Conservation (phyloP, 345 rosid genomes). For the Stellera chamaejasme region DNA sequence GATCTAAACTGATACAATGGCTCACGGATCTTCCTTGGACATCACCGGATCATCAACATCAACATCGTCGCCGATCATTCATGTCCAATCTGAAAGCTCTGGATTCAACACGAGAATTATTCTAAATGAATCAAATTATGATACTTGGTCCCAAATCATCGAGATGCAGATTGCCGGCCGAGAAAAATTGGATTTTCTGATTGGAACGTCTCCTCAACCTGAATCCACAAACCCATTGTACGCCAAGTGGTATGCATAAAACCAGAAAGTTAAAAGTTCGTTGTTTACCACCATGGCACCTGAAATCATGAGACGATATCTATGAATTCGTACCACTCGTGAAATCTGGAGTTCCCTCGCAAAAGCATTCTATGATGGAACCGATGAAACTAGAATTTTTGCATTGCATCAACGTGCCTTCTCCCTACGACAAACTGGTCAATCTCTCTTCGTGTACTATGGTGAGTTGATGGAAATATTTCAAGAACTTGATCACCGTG, state of each 20-base stretch:
- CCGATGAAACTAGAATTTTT: conserved; percentile 1
- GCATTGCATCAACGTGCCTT: conserved; percentile 3
- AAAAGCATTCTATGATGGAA: conserved; percentile 10
- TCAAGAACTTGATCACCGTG: conserved; percentile 8
- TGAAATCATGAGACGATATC: background rate
- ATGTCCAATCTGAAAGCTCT: conserved; percentile 3
- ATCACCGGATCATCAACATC: no score
- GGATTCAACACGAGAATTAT: background rate
- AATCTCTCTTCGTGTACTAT: background rate
- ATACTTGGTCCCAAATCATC: background rate
- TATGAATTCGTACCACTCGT: background rate
- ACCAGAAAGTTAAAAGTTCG: conserved; percentile 3
- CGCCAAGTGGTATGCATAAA: conserved; percentile 3
- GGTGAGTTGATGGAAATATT: conserved; percentile 14
- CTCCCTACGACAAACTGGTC: background rate
- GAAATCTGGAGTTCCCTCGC: conserved; percentile 11
- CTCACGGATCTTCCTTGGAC: no score
- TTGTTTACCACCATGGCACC: background rate
- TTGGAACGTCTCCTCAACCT: background rate
- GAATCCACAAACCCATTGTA: background rate
- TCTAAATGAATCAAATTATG: conserved; percentile 6
- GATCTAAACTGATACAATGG: no score
- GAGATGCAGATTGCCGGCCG: background rate
- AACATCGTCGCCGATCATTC: conserved; percentile 2
- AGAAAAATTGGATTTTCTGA: background rate